Conservation (phyloP, 2,329 filamentous ascomycete species). For the Plectosphaerella sp. region DNA sequence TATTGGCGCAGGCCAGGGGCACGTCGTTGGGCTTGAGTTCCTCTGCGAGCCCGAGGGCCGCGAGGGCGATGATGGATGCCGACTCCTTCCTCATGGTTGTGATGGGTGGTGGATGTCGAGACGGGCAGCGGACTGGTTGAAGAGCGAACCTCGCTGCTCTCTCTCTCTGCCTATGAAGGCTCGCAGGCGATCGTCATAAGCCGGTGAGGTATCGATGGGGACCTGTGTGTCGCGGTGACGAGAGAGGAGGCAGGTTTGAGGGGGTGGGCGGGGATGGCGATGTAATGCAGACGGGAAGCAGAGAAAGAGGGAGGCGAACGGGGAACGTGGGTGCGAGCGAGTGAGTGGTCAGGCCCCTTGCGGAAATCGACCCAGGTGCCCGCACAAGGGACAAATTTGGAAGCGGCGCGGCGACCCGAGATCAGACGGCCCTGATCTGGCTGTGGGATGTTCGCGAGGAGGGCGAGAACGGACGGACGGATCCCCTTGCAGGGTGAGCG, state of each 20-base stretch:
- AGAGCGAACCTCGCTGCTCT: background rate
- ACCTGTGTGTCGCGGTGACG: background rate
- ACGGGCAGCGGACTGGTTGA: background rate
- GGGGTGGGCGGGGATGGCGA: background rate
- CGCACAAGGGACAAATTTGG: background rate
- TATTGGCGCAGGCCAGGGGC: constrained; percentile 32
- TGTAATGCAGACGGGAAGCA: background rate
- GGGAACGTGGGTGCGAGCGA: too few relatives aligned
- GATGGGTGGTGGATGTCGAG: background rate
- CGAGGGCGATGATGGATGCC: constrained; percentile 20
- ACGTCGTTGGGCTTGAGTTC: constrained; percentile 29
- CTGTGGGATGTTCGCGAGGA: background rate
- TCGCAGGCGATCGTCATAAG: too few relatives aligned
- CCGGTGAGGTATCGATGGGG: background rate
- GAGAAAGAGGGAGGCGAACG: background rate
- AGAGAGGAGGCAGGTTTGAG: background rate
- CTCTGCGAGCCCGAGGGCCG: constrained; percentile 20
- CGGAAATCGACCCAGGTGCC: background rate
- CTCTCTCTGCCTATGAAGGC: too few relatives aligned
- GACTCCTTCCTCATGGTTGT: constrained; percentile 20
- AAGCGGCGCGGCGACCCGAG: background rate
- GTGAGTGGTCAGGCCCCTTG: too few relatives aligned
- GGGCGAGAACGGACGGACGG: background rate
- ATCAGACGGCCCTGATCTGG: background rate
- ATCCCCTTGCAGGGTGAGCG: background rate